phyloP scores from a whole-genome alignment of 805 yeast genomes.

The Scheffersomyces lignosus region DNA sequence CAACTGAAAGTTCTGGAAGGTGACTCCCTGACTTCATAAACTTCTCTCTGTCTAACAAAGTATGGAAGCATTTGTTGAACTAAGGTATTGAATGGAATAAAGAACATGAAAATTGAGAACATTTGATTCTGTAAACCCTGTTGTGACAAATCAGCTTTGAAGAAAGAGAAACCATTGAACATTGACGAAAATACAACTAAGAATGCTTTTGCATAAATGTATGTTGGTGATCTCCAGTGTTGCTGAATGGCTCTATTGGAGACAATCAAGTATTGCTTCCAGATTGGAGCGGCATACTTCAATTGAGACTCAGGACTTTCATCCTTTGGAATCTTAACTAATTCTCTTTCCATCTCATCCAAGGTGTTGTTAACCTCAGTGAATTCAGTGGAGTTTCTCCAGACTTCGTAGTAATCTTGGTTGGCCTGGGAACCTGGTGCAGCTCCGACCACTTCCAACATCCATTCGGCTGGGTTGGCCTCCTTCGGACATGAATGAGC shows the following conservation, averaged over 20 bases:
- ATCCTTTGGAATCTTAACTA: slow-evolving; percentile 23
- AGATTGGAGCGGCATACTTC: slow-evolving; percentile 25
- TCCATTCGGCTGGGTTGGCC: slow-evolving; percentile 72
- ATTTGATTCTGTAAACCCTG: slow-evolving; percentile 69
- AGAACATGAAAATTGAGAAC: slow-evolving; percentile 49
- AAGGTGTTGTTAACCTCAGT: slow-evolving; percentile 11
- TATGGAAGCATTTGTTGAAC: slow-evolving; percentile 44
- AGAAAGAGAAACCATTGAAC: slow-evolving; percentile 71
- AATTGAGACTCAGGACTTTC: slow-evolving; percentile 22
- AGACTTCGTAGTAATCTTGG: slow-evolving; percentile 63
- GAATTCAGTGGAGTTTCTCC: slow-evolving; percentile 41
- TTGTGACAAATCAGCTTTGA: slow-evolving; percentile 57
- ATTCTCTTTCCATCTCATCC: slow-evolving; percentile 12
- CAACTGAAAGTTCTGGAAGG: slow-evolving; percentile 46
- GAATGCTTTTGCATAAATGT: slow-evolving; percentile 58
- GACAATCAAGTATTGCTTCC: slow-evolving; percentile 20
- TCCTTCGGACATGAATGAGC: slow-evolving; percentile 49
- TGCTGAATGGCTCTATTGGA: slow-evolving; percentile 9
- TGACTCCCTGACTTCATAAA: slow-evolving; percentile 48
- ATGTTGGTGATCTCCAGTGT: slow-evolving; percentile 60
- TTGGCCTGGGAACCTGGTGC: slow-evolving; percentile 67
- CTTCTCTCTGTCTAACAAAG: slow-evolving; percentile 44
- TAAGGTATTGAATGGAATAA: slow-evolving; percentile 39
- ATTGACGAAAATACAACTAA: slow-evolving; percentile 54
- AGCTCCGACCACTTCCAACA: slow-evolving; percentile 74